Evolutionary conservation across 306 rosid species (phyloP), one percentile per base, ranked within the genome.

Genomic region (Lathyrus sativus): DNA sequence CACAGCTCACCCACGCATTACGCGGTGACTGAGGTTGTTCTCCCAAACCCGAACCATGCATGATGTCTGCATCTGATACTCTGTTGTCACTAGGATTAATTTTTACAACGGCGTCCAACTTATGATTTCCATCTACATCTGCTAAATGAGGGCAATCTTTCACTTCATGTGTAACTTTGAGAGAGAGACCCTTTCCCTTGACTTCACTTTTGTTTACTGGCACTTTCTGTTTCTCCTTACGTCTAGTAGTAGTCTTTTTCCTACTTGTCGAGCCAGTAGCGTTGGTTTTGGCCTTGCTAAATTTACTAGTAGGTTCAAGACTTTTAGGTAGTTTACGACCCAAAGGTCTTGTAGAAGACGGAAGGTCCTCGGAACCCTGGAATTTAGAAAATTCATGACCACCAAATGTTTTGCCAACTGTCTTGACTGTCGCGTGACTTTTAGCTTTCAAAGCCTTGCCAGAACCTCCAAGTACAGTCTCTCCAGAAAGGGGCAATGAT

Each of bases 1-100:
- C 99, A 66, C 99, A 95, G 44, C 88, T 86, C 73, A 87, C 99
- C 99, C 99, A 95, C 29, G 99, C 99, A 76, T 84, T 87, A 62
- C 64, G 80, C 1, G 82, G 83, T 42, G 89, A 83, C 67, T 56
- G 55, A 77, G 76, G 79, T 77, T 81, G 92, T 77, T 83, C 84
- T 68, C 57, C 88, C 65, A 74, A 48, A 70, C 68, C 83, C 77
- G 46, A 85, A 68, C 76, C 92, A 26, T 82, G 69, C 24, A 37
- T 51, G 76, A 49, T 37, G 17, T 81, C 80, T 67, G 67, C 49
- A 48, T 60, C 41, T 17, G 77, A 75, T 69, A 73, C 84, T 62
- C 55, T 56, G 73, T 73, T 50, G 33, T 73, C 80, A 51, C 46
- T 71, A 15, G 75, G 69, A 68, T 68, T 43, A 46, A 75, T 26